phyloP scores from a whole-genome alignment of 2,329 filamentous ascomycete genomes.

The Lasiodiplodia citricola region DNA sequence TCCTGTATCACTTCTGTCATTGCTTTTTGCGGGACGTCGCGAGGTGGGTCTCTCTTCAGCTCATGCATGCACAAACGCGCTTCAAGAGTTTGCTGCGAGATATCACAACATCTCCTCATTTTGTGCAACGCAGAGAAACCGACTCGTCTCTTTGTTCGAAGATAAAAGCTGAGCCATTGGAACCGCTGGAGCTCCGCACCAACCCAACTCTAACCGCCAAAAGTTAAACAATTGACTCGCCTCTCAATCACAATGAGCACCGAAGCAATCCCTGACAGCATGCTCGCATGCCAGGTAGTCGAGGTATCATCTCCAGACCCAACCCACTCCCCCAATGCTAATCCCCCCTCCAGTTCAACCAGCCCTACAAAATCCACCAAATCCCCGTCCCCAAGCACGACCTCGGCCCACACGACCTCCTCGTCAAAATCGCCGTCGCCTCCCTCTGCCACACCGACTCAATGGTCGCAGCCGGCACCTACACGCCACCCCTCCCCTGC shows the following conservation, averaged over 20 bases:
- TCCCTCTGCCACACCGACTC: slow-evolving; percentile 68
- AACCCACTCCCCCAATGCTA: neutral
- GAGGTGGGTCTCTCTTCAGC: neutral
- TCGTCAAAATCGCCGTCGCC: slow-evolving; percentile 64
- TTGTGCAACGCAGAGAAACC: neutral
- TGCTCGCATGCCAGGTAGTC: slow-evolving; percentile 56
- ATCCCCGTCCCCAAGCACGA: slow-evolving; percentile 53
- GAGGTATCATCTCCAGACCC: slow-evolving; percentile 39
- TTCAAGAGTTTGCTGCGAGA: slow-evolving; percentile 11
- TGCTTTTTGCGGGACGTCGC: neutral
- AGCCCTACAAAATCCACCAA: slow-evolving; percentile 60
- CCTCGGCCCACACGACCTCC: slow-evolving; percentile 59
- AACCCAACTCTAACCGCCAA: neutral
- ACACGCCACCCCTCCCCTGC: slow-evolving; percentile 56
- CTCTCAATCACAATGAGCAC: slow-evolving; percentile 26
- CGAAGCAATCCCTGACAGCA: slow-evolving; percentile 47
- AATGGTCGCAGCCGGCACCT: slow-evolving; percentile 59
- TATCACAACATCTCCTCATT: neutral
- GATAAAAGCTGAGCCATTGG: slow-evolving; percentile 6
- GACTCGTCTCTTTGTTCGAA: neutral
- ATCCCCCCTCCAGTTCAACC: slow-evolving; percentile 49
- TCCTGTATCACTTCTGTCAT: neutral
- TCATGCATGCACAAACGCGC: neutral
- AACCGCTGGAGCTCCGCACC: neutral
- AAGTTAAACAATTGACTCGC: neutral